phyloP scores from a whole-genome alignment of 2,329 filamentous ascomycete genomes.

The Xylaria polymorpha region DNA sequence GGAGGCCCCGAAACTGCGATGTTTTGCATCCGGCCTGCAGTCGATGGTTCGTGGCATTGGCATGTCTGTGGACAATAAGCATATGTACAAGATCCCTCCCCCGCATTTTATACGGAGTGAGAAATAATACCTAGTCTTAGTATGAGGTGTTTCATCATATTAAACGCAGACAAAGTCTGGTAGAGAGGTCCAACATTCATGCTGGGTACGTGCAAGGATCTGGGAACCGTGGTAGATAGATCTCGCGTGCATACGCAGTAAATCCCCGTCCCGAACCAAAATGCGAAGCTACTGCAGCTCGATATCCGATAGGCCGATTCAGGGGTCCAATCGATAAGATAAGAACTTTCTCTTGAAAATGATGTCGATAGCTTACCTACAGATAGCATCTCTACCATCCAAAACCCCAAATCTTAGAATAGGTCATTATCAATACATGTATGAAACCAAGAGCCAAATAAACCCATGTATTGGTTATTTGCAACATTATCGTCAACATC shows the following conservation, averaged over 20 bases:
- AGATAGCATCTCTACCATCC: too few relatives aligned
- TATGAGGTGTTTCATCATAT: too few relatives aligned
- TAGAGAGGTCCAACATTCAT: too few relatives aligned
- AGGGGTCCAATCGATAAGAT: slow-evolving; percentile 9
- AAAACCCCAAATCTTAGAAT: background rate
- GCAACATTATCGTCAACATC: background rate
- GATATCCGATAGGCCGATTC: background rate
- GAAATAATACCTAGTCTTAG: too few relatives aligned
- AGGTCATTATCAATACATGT: background rate
- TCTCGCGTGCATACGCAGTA: too few relatives aligned
- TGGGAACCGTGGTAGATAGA: too few relatives aligned
- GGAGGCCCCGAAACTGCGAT: background rate
- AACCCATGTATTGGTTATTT: background rate
- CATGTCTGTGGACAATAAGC: background rate
- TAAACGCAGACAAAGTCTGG: too few relatives aligned
- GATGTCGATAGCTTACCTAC: background rate
- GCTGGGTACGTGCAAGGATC: too few relatives aligned
- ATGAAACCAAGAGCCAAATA: background rate
- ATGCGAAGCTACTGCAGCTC: background rate
- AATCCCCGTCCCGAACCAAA: background rate
- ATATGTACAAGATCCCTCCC: background rate
- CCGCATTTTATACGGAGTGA: too few relatives aligned
- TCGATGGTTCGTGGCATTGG: too few relatives aligned
- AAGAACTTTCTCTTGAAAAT: slow-evolving; percentile 4
- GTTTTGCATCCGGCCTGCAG: background rate